Conservation (phyloP, 2,329 filamentous ascomycete species). For the Calonectria hawksworthii region DNA sequence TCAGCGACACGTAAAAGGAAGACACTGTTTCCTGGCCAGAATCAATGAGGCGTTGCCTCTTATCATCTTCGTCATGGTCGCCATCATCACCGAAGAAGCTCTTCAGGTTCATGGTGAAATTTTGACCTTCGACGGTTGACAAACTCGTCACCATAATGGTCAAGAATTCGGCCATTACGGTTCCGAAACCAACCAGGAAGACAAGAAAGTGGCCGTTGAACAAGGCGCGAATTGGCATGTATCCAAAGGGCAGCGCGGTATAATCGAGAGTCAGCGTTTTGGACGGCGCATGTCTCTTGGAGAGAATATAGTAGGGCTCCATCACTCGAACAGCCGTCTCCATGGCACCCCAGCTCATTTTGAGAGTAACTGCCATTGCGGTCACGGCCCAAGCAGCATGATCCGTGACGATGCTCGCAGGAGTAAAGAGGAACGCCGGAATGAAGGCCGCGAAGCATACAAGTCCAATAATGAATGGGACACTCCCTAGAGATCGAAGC, state of each 20-base stretch:
- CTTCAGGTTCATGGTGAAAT: constrained; percentile 61
- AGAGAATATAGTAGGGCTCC: constrained; percentile 81
- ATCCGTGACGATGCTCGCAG: constrained; percentile 68
- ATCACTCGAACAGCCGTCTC: constrained; percentile 80
- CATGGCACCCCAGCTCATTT: constrained; percentile 77
- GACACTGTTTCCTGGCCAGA: constrained; percentile 71
- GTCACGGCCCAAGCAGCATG: constrained; percentile 77
- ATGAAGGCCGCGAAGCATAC: constrained; percentile 70
- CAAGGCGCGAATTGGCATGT: constrained; percentile 72
- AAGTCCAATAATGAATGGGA: constrained; percentile 73
- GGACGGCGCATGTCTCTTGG: constrained; percentile 73
- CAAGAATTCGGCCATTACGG: constrained; percentile 79
- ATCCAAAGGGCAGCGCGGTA: constrained; percentile 78
- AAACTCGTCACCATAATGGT: constrained; percentile 78
- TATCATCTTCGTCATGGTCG: constrained; percentile 28
- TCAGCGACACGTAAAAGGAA: constrained; percentile 78
- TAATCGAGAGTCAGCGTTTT: constrained; percentile 80
- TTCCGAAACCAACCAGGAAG: constrained; percentile 77
- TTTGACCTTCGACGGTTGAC: constrained; percentile 73
- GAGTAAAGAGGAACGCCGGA: constrained; percentile 73
- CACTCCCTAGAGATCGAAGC: constrained; percentile 70
- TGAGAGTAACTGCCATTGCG: constrained; percentile 74
- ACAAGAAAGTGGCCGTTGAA: constrained; percentile 76
- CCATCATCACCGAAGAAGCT: constrained; percentile 15
- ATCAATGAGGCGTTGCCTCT: constrained; percentile 46